Base-by-base conservation (phyloP, 2,329 filamentous ascomycete genomes). In the Botrytis galanthina region DNA sequence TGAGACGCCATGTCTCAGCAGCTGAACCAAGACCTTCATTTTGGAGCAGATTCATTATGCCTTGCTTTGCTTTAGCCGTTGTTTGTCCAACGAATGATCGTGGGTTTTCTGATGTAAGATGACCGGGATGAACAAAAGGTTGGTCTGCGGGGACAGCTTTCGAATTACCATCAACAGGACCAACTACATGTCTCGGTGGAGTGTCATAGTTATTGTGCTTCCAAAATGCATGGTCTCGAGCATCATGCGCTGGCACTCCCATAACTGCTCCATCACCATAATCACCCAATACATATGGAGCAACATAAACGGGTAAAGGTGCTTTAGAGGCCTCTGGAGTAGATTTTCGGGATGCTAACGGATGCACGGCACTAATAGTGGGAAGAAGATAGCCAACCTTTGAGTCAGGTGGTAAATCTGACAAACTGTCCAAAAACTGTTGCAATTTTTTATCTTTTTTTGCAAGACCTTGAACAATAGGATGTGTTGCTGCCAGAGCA, bases 261-360 rank as follows among this genome's bases (percentile, higher is more conserved):
- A 97, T 97, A 2, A 97, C 92, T 16, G 94, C 94, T 1, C 94
- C 94, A 77, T 94, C 92, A 26, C 94, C 93, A 77, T 97, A 96
- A 79, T 94, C 92, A 39, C 91, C 92, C 8, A 97, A 85, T 18
- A 97, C 94, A 80, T 97, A 97, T 0, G 93, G 91, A 16, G 94
- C 93, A 35, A 93, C 92, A 79, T 92, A 97, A 8, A 97, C 86
- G 1, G 94, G 93, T 8, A 97, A 78, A 12, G 87, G 85, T 76
- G 86, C 79, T 79, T 88, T 86, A 48, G 84, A 85, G 1, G 84
- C 83, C n/a, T 86, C 84, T 1, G 86, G 85, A 0, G 84, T 85
- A 1, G 83, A 81, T 10, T 86, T 84, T 57, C 87, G 84, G 66
- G 89, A 87, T 2, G 87, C 85, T 26, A 95, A 81, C 2, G 92